A percentile compares a stretch with the other conserved stretches of the same genome.
phyloP scores from a whole-genome alignment of 306 rosid genomes.

The Delonix regia region DNA sequence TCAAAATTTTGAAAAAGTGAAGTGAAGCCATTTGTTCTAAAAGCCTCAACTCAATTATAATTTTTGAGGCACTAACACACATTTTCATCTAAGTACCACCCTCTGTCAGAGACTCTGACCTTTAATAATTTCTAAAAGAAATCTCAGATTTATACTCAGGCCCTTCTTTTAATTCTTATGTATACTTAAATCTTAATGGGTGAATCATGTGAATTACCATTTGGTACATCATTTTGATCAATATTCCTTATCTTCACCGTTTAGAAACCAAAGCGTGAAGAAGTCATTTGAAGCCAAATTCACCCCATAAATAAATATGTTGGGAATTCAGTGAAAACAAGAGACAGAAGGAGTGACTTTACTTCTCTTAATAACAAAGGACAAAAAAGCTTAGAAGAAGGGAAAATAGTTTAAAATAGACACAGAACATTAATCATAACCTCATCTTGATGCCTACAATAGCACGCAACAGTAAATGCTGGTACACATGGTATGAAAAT shows the following conservation, averaged over 20 bases:
- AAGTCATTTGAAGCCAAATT: constrained; percentile 23
- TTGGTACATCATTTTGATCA: not conserved
- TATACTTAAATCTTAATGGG: not conserved
- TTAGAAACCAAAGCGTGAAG: constrained; percentile 29
- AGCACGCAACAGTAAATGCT: constrained; percentile 33
- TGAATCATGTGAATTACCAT: no score
- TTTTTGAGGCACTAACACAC: no score
- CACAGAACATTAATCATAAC: constrained; percentile 24
- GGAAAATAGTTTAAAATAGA: constrained; percentile 31
- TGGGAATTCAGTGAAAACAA: not conserved
- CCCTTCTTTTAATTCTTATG: no score
- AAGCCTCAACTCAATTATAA: no score
- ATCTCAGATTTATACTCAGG: no score
- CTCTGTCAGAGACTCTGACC: no score
- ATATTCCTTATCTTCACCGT: constrained; percentile 2
- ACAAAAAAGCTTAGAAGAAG: constrained; percentile 30
- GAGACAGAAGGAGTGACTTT: not conserved
- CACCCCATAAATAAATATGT: not conserved
- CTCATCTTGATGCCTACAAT: constrained; percentile 24
- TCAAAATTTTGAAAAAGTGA: not conserved
- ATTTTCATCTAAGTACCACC: no score
- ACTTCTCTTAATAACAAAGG: constrained; percentile 21
- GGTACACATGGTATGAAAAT: constrained; percentile 5
- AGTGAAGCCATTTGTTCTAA: no score
- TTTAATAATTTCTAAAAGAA: no score